A percentile compares a stretch with the other conserved stretches of the same genome.
Conservation (phyloP, 2,329 filamentous ascomycete species). For the Trichoderma semiorbis region DNA sequence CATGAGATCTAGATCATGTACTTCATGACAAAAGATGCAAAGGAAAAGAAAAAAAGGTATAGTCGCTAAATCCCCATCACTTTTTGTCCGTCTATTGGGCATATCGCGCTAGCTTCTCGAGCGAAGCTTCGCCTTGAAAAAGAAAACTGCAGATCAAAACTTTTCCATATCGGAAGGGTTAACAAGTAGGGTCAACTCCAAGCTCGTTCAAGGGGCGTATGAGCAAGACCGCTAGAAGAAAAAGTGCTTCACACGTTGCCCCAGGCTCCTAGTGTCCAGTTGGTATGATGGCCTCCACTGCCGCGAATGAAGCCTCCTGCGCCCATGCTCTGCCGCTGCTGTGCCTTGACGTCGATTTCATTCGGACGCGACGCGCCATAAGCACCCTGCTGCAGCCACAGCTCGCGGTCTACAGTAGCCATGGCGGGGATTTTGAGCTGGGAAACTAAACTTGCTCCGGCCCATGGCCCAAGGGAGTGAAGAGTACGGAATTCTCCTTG, state of each 20-base stretch:
- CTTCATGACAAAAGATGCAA: not conserved
- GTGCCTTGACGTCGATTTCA: conserved; percentile 57
- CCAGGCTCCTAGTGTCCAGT: conserved; percentile 63
- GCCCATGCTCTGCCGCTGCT: conserved; percentile 63
- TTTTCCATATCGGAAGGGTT: not conserved
- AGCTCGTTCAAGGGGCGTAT: not conserved
- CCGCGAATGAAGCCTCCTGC: conserved; percentile 45
- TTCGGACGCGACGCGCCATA: conserved; percentile 56
- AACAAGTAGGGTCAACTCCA: not conserved
- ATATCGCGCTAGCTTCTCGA: not conserved
- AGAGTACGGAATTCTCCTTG: conserved; percentile 63
- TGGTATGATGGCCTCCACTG: conserved; percentile 40
- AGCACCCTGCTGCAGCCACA: conserved; percentile 65
- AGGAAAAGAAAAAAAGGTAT: not conserved
- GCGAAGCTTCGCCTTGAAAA: not conserved
- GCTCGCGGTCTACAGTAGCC: conserved; percentile 67
- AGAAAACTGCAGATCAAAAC: not conserved
- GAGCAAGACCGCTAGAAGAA: not conserved
- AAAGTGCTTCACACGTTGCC: conserved; percentile 43
- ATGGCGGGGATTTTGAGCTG: conserved; percentile 66
- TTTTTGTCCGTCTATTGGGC: not conserved
- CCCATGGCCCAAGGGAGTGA: conserved; percentile 70
- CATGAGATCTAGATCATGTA: not conserved
- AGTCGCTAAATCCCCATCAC: not conserved
- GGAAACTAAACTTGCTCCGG: conserved; percentile 67